Base-by-base conservation (phyloP, 441 rosid genomes). In the Rhodomyrtus psidioides region DNA sequence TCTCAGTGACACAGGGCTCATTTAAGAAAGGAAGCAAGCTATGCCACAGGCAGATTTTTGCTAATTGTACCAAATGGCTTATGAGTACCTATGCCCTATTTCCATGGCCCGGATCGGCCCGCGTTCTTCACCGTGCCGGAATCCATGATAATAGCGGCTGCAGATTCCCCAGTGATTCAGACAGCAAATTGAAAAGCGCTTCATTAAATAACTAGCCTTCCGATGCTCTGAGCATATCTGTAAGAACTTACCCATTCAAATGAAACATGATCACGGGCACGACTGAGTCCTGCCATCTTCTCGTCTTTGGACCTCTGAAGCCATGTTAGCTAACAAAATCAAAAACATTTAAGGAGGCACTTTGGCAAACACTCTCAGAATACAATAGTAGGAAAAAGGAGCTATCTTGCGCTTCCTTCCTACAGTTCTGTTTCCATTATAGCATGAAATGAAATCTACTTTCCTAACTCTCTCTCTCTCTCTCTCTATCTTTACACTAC, bases 401-500 rank as follows among this genome's bases (percentile, higher is more conserved):
- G 39, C 79, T 70, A 10, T 39, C 2, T 70, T 70, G 79, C n/a
- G 49, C 79, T 70, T 70, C 79, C 79, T 21, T 70, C 79, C 79
- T 12, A 21, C 79, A 70, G 23, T 39, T 70, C 12, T 39, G 49
- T 39, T 39, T 70, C 79, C 79, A 39, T n/a, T 70, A 39, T 51
- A 15, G 79, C 12, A 39, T 49, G 57, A 53, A 81, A 53, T 27
- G 57, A 81, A 28, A 53, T 27, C 83, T 81, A 16, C 56, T 81
- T 81, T 84, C 83, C 83, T 85, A 65, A 28, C 86, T 81, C 59
- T 39, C 44, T 16, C 44, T 62, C 74, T 56, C 86, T 81, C 59
- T 39, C 44, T 16, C 44, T 62, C 74, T 56, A 87, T 28, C 62
- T 75, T 83, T 84, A 62, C 91, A 89, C 82, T 88, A 84, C 87